Base-by-base conservation (phyloP, 1,139 yeast genomes). In the Geotrichum cucujoidarum region DNA sequence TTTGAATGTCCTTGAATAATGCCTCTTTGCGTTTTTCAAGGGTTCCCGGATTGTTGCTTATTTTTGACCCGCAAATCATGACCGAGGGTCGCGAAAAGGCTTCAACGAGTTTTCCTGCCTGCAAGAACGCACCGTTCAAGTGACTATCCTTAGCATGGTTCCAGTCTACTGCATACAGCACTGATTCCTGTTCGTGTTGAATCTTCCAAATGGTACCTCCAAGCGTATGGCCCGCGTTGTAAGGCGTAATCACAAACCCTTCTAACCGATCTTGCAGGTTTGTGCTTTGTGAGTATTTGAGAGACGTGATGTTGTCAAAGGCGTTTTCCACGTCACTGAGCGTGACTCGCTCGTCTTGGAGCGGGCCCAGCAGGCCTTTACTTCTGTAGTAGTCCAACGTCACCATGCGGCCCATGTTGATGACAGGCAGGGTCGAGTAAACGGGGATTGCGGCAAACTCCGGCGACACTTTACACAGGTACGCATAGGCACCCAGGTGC, bases 131-230 rank as follows among this genome's bases (percentile, higher is more conserved):
- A n/a, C 97, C 92, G 57, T 84, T 85, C 49, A 92, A 69, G 59
- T 89, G 90, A 0, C 87, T 77, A 60, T 92, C 97, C 54, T 81
- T 80, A 1, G 97, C 83, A 64, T 92, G 98, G 63, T 90, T 90
- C 97, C 98, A 92, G 42, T 87, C 81, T 3, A 95, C 92, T 0
- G 97, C 95, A 65, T 89, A 88, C 2, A 92, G 72, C 16, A 89
- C 71, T 54, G 83, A 84, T 56, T 92, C 97, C 22, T 83, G 76
- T 56, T 84, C 81, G 55, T 81, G 81, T 47, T 78, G 76, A 21
- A 90, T 68, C 40, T 83, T 70, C 97, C 97, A 92, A 48, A 84
- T 77, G 0, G 88, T 81, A 7, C 98, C 97, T 50, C 99, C 99
- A 34, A 94, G 73, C 0, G 95, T 75, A 62, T 88, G 96, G 1